A percentile compares a stretch with the other conserved stretches of the same genome.
Conservation (phyloP, 768 basidiomycete species). For the Serendipita indica region DNA sequence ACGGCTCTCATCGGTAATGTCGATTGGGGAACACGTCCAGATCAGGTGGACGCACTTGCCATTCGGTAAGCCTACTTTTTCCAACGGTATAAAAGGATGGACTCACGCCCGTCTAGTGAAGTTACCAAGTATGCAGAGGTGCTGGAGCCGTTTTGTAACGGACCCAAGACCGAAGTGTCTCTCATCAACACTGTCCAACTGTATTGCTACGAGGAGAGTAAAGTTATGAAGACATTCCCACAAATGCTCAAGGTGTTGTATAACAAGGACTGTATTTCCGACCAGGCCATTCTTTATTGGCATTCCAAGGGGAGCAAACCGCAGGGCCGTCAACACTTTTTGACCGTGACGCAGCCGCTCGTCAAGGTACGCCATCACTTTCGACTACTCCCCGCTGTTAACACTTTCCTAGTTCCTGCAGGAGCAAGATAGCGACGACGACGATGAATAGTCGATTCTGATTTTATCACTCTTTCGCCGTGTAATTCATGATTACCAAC, state of each 20-base stretch:
- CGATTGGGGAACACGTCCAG: conserved; percentile 79
- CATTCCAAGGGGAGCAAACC: conserved; percentile 92
- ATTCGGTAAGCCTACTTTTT: conserved; percentile 42
- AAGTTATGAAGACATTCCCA: conserved; percentile 87
- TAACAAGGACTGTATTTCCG: conserved; percentile 89
- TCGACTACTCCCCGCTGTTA: neutral
- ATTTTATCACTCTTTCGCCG: neutral
- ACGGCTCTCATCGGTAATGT: conserved; percentile 74
- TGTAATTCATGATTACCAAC: neutral
- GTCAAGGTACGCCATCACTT: conserved; percentile 51
- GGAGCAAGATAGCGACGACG: conserved; percentile 54
- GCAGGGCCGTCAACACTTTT: conserved; percentile 89
- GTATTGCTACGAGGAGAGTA: conserved; percentile 93
- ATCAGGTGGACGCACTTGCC: conserved; percentile 84
- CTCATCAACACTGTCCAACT: conserved; percentile 92
- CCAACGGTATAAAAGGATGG: neutral
- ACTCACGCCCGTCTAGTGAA: neutral
- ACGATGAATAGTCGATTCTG: conserved; percentile 39
- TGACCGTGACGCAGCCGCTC: conserved; percentile 72
- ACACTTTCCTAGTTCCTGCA: conserved; percentile 54
- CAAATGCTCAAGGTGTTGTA: conserved; percentile 94
- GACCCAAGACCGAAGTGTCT: conserved; percentile 80
- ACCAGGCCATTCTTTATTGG: conserved; percentile 97
- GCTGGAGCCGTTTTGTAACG: conserved; percentile 78
- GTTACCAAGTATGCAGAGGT: conserved; percentile 66